phyloP scores from a whole-genome alignment of 2,329 filamentous ascomycete genomes.

The Triangularia verruculosa region DNA sequence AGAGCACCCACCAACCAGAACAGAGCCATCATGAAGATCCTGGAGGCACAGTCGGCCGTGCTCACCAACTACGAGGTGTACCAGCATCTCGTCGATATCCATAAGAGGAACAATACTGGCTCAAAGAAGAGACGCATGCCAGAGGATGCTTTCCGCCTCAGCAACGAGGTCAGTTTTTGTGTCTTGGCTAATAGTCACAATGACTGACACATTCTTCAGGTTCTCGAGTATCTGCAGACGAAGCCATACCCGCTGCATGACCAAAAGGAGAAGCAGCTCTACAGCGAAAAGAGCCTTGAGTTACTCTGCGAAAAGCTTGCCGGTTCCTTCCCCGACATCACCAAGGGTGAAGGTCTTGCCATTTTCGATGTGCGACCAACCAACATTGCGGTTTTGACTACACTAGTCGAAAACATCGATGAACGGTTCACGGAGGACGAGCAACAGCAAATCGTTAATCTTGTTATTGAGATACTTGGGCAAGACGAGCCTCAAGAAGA shows the following conservation, averaged over 20 bases:
- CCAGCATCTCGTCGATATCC: slow-evolving; percentile 58
- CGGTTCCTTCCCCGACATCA: slow-evolving; percentile 52
- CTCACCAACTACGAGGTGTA: slow-evolving; percentile 74
- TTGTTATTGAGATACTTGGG: slow-evolving; percentile 58
- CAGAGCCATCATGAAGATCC: slow-evolving; percentile 58
- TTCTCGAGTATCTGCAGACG: slow-evolving; percentile 59
- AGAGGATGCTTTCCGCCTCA: slow-evolving; percentile 57
- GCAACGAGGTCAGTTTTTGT: slow-evolving; percentile 56
- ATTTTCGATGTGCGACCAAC: slow-evolving; percentile 63
- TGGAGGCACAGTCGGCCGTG: slow-evolving; percentile 67
- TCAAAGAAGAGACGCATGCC: slow-evolving; percentile 47
- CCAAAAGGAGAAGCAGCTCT: slow-evolving; percentile 45
- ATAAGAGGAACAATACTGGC: slow-evolving; percentile 48
- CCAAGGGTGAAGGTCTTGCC: slow-evolving; percentile 68
- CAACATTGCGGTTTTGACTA: slow-evolving; percentile 56
- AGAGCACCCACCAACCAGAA: background rate
- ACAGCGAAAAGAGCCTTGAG: slow-evolving; percentile 50
- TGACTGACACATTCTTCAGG: slow-evolving; percentile 37
- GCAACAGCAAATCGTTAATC: slow-evolving; percentile 55
- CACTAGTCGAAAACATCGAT: slow-evolving; percentile 63
- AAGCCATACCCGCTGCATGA: slow-evolving; percentile 55
- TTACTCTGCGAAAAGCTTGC: slow-evolving; percentile 52
- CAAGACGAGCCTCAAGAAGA: slow-evolving; percentile 38
- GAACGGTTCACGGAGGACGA: slow-evolving; percentile 57
- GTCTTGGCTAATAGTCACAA: background rate